Conservation (phyloP, 352 stramenopile species). For the Phytophthora citrophthora region DNA sequence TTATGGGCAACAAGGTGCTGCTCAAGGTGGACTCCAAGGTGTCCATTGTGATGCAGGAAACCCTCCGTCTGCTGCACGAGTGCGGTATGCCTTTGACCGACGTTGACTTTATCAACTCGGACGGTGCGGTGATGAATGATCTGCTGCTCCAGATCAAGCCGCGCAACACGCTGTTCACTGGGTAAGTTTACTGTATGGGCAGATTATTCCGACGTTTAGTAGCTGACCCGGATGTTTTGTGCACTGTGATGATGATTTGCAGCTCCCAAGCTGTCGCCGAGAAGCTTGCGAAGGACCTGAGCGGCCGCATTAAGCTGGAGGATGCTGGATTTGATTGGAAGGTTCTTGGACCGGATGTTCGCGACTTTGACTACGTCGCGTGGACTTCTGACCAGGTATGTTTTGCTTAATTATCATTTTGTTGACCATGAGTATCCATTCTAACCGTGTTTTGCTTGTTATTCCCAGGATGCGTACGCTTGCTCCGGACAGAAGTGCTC, state of each 20-base stretch:
- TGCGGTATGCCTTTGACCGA: conserved; percentile 96
- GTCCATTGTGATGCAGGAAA: conserved; percentile 98
- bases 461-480: conserved; percentile 94
- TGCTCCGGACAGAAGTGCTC: conserved; percentile 99
- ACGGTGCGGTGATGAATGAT: conserved; percentile 94
- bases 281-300: conserved; percentile 92
- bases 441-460: conserved; percentile 6
- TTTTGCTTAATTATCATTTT: not conserved
- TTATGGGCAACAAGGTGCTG: conserved; percentile 98
- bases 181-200: conserved; percentile 43
- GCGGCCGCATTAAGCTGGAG: conserved; percentile 95
- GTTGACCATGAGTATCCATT: not conserved
- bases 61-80: conserved; percentile 94
- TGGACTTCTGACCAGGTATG: conserved; percentile 96
- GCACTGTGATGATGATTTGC: conserved; percentile 9
- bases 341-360: conserved; percentile 94
- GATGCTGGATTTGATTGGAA: conserved; percentile 99
- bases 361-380: conserved; percentile 97
- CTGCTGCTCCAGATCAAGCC: conserved; percentile 94
- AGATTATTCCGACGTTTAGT: not conserved
- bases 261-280: conserved; percentile 93
- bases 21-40: conserved; percentile 97
- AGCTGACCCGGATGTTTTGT: conserved; percentile 12
- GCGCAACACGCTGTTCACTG: conserved; percentile 98
- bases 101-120: conserved; percentile 97